Evolutionary conservation across 192 early-diverging fungal genomes (phyloP).

Genomic region (Coemansia sp.): DNA sequence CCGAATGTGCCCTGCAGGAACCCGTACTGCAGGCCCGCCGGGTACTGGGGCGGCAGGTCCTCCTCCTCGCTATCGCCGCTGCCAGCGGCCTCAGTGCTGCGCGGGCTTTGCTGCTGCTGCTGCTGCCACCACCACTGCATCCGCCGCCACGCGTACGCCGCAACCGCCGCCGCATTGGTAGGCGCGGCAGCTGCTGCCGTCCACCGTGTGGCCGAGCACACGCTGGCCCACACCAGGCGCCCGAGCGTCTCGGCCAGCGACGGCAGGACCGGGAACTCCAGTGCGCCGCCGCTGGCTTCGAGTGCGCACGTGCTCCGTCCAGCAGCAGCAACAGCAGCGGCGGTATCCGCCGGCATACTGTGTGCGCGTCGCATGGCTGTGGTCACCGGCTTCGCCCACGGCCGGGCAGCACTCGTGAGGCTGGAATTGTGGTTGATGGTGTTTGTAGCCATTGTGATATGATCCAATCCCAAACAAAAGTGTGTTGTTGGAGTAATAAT

Average conservation of each 20-base stretch:
- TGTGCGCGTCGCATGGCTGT: not conserved
- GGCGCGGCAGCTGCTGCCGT: slow-evolving; percentile 1
- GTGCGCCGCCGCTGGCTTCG: not conserved
- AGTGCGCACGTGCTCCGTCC: not conserved
- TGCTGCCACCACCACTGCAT: not conserved
- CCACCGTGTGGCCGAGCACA: slow-evolving; percentile 27
- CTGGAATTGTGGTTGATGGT: not conserved
- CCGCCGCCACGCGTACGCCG: not conserved
- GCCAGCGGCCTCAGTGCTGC: not conserved
- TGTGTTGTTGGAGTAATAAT: too few species aligned
- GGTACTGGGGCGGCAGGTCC: slow-evolving; percentile 29
- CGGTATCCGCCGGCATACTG: not conserved
- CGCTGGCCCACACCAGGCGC: slow-evolving; percentile 11
- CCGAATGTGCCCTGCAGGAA: slow-evolving; percentile 37
- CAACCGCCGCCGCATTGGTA: not conserved
- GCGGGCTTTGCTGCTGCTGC: not conserved
- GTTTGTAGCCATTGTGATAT: not conserved
- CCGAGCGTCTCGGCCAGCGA: slow-evolving; percentile 1
- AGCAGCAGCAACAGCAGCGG: not conserved
- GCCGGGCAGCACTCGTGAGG: not conserved
- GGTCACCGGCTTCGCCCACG: not conserved
- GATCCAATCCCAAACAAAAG: too few species aligned
- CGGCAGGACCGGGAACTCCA: not conserved
- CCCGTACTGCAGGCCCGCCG: slow-evolving; percentile 26
- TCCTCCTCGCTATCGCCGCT: not conserved